Evolutionary conservation across 2,329 filamentous ascomycete genomes (phyloP).

Genomic region (Tolypocladium nubicola): DNA sequence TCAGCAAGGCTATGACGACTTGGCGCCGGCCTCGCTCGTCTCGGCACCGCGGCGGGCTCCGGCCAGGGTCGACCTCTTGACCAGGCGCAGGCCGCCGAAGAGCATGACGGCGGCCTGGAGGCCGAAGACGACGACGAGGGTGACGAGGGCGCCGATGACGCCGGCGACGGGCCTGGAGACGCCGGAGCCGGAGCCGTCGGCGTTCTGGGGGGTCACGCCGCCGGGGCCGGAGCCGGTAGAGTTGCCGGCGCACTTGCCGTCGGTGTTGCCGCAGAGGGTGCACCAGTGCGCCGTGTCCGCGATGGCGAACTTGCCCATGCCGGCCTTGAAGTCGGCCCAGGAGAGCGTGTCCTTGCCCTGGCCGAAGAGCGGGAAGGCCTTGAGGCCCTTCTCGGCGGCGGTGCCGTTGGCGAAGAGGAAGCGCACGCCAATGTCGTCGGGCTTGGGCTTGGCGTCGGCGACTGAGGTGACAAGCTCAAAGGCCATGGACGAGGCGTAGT

Average conservation of each 20-base stretch:
- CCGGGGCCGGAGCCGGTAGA: slow-evolving; percentile 11
- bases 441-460: slow-evolving; percentile 31
- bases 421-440: slow-evolving; percentile 42
- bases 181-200: slow-evolving; percentile 19
- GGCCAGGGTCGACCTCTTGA: slow-evolving; percentile 33
- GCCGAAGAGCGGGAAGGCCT: slow-evolving; percentile 49
- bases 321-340: slow-evolving; percentile 57
- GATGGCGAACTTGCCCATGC: slow-evolving; percentile 58
- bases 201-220: slow-evolving; percentile 9
- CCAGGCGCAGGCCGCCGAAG: slow-evolving; percentile 32
- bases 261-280: slow-evolving; percentile 60
- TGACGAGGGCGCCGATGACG: slow-evolving; percentile 66
- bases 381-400: slow-evolving; percentile 39
- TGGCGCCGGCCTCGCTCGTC: slow-evolving; percentile 7
- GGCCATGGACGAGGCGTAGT: slow-evolving; percentile 72
- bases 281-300: slow-evolving; percentile 62
- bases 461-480: slow-evolving; percentile 62
- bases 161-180: slow-evolving; percentile 66
- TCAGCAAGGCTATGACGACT: slow-evolving; percentile 4
- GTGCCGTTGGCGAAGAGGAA: slow-evolving; percentile 53
- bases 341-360: slow-evolving; percentile 42
- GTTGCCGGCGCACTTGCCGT: slow-evolving; percentile 48
- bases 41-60: not conserved
- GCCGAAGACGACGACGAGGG: slow-evolving; percentile 37
- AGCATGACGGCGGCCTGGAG: slow-evolving; percentile 32